Evolutionary conservation across 768 basidiomycete species (phyloP).

Genomic region (Russula ochroleuca): DNA sequence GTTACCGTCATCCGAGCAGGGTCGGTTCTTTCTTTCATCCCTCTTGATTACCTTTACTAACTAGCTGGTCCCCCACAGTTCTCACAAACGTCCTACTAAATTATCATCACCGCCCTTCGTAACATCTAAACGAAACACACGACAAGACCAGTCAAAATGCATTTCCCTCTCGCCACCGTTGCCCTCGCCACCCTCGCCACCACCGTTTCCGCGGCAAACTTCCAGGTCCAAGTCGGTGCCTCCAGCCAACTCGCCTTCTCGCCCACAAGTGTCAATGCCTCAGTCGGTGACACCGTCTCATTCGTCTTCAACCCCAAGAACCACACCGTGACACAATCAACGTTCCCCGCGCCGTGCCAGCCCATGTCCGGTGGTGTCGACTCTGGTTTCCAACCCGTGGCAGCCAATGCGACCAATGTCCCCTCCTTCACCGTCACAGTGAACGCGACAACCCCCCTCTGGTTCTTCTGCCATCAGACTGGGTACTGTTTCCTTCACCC

Average conservation of each 20-base stretch:
- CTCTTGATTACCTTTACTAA: not conserved
- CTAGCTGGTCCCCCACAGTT: conserved; percentile 7
- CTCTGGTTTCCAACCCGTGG: conserved; percentile 33
- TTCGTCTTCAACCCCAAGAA: conserved; percentile 27
- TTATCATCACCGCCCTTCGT: not conserved
- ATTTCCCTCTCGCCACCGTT: conserved; percentile 23
- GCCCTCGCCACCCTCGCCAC: conserved; percentile 20
- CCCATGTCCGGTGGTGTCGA: conserved; percentile 27
- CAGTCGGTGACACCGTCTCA: conserved; percentile 29
- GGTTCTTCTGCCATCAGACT: conserved; percentile 35
- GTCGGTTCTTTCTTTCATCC: conserved; percentile 32
- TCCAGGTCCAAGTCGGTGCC: conserved; percentile 23
- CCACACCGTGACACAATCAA: conserved; percentile 37
- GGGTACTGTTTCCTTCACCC: conserved; percentile 28
- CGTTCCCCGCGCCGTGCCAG: conserved; percentile 36
- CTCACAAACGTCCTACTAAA: conserved; percentile 23
- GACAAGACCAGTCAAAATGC: conserved; percentile 17
- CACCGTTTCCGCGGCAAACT: conserved; percentile 6
- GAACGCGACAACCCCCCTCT: conserved; percentile 29
- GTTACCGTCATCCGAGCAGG: conserved; percentile 43
- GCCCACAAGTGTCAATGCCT: conserved; percentile 26
- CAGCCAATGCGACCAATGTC: conserved; percentile 7
- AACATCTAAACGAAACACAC: conserved; percentile 3
- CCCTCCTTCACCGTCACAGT: conserved; percentile 28
- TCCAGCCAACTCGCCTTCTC: conserved; percentile 13